Conservation (phyloP, 306 rosid genomes). For the Cucumis sativus region Cucumber_9930_V3 NC_026658.2:25112001-25112500, state of each 20-base stretch:
- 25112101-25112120: slow-evolving; percentile 21
- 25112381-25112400: not conserved
- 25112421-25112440: not conserved
- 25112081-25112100: slow-evolving; percentile 23
- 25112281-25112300: slow-evolving; percentile 23
- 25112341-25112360: not conserved
- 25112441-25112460: not conserved
- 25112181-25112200: slow-evolving; percentile 22
- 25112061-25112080: slow-evolving; percentile 37
- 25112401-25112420: not conserved
- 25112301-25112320: slow-evolving; percentile 19
- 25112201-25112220: not conserved
- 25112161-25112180: slow-evolving; percentile 37
- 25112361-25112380: not conserved
- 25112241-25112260: not conserved
- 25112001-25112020: slow-evolving; percentile 56
- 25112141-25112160: slow-evolving; percentile 63
- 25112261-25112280: not conserved
- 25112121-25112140: slow-evolving; percentile 52
- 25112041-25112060: slow-evolving; percentile 12
- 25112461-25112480: not conserved
- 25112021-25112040: slow-evolving; percentile 24
- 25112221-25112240: not conserved
- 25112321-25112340: not conserved
- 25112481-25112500: not conserved